Percentiles rank a stretch among this genome's conserved stretches.
Conservation (phyloP, 2,329 filamentous ascomycete species). For the Claviceps quebecensis region DNA sequence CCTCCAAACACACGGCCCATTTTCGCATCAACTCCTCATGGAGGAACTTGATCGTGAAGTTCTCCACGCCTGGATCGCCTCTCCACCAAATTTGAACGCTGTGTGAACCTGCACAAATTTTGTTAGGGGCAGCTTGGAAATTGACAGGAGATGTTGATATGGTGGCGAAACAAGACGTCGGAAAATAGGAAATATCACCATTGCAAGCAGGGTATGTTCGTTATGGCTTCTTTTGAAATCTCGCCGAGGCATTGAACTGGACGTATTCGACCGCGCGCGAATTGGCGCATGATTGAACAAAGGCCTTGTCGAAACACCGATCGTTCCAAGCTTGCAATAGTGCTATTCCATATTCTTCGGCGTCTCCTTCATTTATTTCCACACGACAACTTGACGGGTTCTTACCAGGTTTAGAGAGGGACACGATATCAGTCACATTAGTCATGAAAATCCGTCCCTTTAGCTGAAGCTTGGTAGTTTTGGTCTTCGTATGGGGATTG, state of each 20-base stretch:
- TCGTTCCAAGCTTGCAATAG: too few species aligned
- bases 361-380: too few species aligned
- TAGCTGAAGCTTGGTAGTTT: constrained; percentile 73
- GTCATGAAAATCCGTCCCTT: constrained; percentile 99
- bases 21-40: constrained; percentile 90
- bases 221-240: too few species aligned
- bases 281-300: too few species aligned
- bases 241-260: too few species aligned
- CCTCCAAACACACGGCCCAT: constrained; percentile 71
- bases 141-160: not conserved
- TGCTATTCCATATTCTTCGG: too few species aligned
- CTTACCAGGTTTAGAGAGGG: constrained; percentile 73
- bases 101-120: constrained; percentile 54
- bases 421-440: constrained; percentile 91
- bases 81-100: constrained; percentile 98
- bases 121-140: constrained; percentile 14
- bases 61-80: constrained; percentile 87
- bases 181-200: constrained; percentile 44
- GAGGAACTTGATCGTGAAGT: constrained; percentile 85
- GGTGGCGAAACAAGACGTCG: not conserved
- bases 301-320: too few species aligned
- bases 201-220: too few species aligned
- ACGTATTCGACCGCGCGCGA: too few species aligned
- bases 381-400: too few species aligned
- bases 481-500: constrained; percentile 49